phyloP scores from a whole-genome alignment of 176 grass and related monocot genomes.

The Themeda triandra region DNA sequence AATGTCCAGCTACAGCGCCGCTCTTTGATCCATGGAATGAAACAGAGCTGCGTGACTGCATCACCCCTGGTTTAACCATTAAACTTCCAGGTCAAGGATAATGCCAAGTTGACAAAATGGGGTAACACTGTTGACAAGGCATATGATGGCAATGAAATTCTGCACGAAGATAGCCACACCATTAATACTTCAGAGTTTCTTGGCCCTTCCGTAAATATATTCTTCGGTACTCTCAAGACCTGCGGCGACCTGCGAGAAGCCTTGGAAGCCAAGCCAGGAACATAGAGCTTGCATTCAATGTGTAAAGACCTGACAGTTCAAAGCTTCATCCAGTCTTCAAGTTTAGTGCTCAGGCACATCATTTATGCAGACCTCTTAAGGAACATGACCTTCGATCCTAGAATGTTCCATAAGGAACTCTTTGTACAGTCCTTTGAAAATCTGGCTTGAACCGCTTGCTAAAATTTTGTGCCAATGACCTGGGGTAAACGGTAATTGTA shows the following conservation, averaged over 20 bases:
- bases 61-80: not conserved
- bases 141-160: not conserved
- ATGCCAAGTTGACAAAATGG: not conserved
- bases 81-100: not conserved
- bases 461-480: constrained; percentile 39
- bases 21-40: not conserved
- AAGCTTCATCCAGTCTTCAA: constrained; percentile 6
- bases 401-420: constrained; percentile 55
- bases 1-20: not conserved
- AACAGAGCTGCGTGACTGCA: not conserved
- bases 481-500: constrained; percentile 12
- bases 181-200: not conserved
- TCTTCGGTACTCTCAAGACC: not conserved
- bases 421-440: constrained; percentile 33
- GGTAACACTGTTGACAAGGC: not conserved
- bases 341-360: constrained; percentile 7
- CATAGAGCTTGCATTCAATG: not conserved
- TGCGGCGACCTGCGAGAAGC: not conserved
- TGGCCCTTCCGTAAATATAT: not conserved
- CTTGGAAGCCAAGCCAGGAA: not conserved
- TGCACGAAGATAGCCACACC: not conserved
- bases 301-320: not conserved
- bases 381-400: constrained; percentile 48
- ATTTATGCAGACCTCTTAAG: constrained; percentile 1
- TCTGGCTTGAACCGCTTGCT: constrained; percentile 57